phyloP scores from a whole-genome alignment of 768 basidiomycete species.

The Rubroboletus pulcherrimus region DNA sequence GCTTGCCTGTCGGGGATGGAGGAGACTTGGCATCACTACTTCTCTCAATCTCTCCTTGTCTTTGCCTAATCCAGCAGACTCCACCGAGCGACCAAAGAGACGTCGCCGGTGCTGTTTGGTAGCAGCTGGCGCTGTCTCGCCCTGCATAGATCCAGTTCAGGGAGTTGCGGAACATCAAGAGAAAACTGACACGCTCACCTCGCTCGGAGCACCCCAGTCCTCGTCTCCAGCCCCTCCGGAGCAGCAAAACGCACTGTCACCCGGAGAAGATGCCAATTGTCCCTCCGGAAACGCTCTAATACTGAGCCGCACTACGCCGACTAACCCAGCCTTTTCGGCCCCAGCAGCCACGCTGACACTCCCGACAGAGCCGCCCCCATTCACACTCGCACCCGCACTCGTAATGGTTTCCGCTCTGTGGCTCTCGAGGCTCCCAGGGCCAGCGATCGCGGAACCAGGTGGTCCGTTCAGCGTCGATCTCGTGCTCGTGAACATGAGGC shows the following conservation, averaged over 20 bases:
- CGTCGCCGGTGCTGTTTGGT: slow-evolving; percentile 43
- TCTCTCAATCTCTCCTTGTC: slow-evolving; percentile 35
- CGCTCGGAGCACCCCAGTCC: slow-evolving; percentile 60
- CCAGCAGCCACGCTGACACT: slow-evolving; percentile 17
- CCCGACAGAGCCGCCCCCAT: slow-evolving; percentile 21
- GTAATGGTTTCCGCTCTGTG: slow-evolving; percentile 24
- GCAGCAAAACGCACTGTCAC: slow-evolving; percentile 52
- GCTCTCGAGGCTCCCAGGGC: too few species aligned
- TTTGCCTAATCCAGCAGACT: slow-evolving; percentile 20
- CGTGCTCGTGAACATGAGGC: slow-evolving; percentile 31
- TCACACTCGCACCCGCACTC: slow-evolving; percentile 24
- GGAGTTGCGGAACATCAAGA: background rate
- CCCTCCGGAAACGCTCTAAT: slow-evolving; percentile 38
- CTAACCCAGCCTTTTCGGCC: slow-evolving; percentile 2
- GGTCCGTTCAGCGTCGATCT: slow-evolving; percentile 25
- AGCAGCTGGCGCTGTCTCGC: slow-evolving; percentile 41
- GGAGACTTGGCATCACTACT: slow-evolving; percentile 25
- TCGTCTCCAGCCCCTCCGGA: slow-evolving; percentile 36
- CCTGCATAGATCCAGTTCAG: slow-evolving; percentile 33
- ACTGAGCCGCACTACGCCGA: slow-evolving; percentile 25
- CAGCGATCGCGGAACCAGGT: too few species aligned
- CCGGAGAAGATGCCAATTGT: too few species aligned
- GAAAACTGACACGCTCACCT: slow-evolving; percentile 43
- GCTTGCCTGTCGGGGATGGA: slow-evolving; percentile 21
- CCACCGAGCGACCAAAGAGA: too few species aligned